Evolutionary conservation across 73 alveolate species (phyloP).

Genomic region (Tetrahymena thermophila): DNA sequence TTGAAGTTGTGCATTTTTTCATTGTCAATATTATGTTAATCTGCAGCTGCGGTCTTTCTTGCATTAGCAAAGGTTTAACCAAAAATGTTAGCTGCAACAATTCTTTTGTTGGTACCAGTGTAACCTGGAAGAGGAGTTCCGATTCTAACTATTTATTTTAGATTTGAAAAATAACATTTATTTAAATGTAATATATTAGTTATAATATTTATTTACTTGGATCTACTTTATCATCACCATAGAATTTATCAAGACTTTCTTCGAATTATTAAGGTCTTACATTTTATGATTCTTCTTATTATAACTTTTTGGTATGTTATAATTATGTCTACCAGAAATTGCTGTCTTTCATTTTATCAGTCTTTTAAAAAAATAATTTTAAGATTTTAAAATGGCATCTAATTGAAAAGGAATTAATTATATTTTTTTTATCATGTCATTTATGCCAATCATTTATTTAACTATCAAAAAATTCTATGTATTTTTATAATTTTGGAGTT

Average conservation of each 20-base stretch:
- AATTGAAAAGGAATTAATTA: background rate
- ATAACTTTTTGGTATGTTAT: background rate
- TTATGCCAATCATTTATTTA: background rate
- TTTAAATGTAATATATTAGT: no score
- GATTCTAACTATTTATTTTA: slow-evolving; percentile 5
- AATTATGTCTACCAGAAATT: background rate
- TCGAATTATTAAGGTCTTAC: background rate
- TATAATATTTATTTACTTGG: slow-evolving; percentile 3
- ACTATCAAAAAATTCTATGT: background rate
- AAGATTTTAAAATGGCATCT: background rate
- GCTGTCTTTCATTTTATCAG: background rate
- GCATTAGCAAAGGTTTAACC: slow-evolving; percentile 50
- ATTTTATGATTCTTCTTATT: background rate
- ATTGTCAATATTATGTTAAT: slow-evolving; percentile 11
- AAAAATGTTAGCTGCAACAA: slow-evolving; percentile 45
- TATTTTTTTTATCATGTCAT: background rate
- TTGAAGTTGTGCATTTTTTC: slow-evolving; percentile 37
- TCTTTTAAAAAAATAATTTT: background rate
- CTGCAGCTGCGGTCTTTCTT: slow-evolving; percentile 28
- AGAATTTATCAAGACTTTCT: slow-evolving; percentile 25
- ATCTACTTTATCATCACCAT: slow-evolving; percentile 36
- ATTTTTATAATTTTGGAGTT: background rate
- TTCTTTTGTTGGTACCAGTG: slow-evolving; percentile 38
- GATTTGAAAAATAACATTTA: background rate
- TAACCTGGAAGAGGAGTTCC: slow-evolving; percentile 47